phyloP scores from a whole-genome alignment of 306 rosid genomes.

The Quercus cerris region DNA sequence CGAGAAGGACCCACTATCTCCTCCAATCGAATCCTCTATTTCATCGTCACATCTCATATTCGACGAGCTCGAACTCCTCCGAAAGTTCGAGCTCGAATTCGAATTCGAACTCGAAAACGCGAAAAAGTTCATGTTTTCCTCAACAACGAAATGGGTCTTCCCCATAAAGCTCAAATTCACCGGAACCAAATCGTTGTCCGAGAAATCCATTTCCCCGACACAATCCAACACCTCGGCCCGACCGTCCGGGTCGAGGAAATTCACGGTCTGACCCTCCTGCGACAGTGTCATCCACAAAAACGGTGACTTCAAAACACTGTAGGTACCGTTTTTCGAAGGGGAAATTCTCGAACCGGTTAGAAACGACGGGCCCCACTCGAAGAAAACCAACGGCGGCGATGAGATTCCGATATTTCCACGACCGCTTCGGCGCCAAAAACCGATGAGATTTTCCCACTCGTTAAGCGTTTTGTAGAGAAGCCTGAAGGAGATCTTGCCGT shows the following conservation, averaged over 20 bases:
- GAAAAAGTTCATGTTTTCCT: slow-evolving; percentile 50
- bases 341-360: slow-evolving; percentile 65
- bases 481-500: slow-evolving; percentile 46
- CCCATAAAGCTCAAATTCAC: slow-evolving; percentile 74
- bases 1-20: slow-evolving; percentile 47
- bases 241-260: slow-evolving; percentile 63
- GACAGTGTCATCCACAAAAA: slow-evolving; percentile 63
- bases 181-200: slow-evolving; percentile 47
- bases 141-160: slow-evolving; percentile 67
- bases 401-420: slow-evolving; percentile 12
- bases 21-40: slow-evolving; percentile 35
- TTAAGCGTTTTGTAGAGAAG: slow-evolving; percentile 60
- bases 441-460: slow-evolving; percentile 72
- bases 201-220: slow-evolving; percentile 20
- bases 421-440: slow-evolving; percentile 94
- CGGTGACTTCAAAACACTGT: slow-evolving; percentile 60
- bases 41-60: slow-evolving; percentile 41
- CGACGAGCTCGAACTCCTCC: slow-evolving; percentile 42
- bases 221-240: slow-evolving; percentile 28
- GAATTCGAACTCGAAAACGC: slow-evolving; percentile 8
- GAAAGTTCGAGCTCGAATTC: neutral
- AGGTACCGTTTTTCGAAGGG: slow-evolving; percentile 51
- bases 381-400: slow-evolving; percentile 68
- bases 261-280: slow-evolving; percentile 53
- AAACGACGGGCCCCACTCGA: slow-evolving; percentile 81